phyloP scores from a whole-genome alignment of 352 stramenopile genomes.

The Pythium plurisporium region DNA sequence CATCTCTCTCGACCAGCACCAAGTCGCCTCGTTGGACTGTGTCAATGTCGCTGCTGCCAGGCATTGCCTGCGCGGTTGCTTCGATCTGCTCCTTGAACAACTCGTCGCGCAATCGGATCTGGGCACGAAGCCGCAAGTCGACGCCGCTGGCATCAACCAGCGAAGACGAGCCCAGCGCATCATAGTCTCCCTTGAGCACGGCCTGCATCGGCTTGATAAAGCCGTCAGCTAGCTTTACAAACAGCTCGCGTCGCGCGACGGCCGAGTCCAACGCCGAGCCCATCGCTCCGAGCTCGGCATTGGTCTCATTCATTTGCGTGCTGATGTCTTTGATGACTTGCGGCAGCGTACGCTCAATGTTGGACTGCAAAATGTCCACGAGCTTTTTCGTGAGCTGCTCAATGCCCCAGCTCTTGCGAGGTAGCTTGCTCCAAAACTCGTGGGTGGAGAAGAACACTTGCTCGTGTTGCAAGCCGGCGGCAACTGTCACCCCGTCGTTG shows the following conservation, averaged over 20 bases:
- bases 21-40: conserved; percentile 1
- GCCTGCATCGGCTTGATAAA: conserved; percentile 36
- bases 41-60: neutral
- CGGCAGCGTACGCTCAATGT: conserved; percentile 41
- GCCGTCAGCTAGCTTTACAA: conserved; percentile 26
- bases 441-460: conserved; percentile 49
- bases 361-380: conserved; percentile 45
- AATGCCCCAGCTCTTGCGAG: conserved; percentile 31
- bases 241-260: conserved; percentile 26
- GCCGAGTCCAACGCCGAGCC: conserved; percentile 18
- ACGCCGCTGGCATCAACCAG: neutral
- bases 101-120: conserved; percentile 26
- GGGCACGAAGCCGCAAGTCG: conserved; percentile 29
- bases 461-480: conserved; percentile 49
- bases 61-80: neutral
- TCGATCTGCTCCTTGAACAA: conserved; percentile 22
- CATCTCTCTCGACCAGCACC: neutral
- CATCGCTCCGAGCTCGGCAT: conserved; percentile 21
- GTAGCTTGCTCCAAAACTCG: conserved; percentile 37
- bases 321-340: conserved; percentile 28
- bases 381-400: conserved; percentile 28
- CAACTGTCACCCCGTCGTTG: conserved; percentile 45
- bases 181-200: conserved; percentile 33
- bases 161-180: neutral
- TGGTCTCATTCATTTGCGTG: conserved; percentile 16